Evolutionary conservation across 1,284 basidiomycete species (phyloP).

Genomic region (Cutaneotrichosporon sp.): DNA sequence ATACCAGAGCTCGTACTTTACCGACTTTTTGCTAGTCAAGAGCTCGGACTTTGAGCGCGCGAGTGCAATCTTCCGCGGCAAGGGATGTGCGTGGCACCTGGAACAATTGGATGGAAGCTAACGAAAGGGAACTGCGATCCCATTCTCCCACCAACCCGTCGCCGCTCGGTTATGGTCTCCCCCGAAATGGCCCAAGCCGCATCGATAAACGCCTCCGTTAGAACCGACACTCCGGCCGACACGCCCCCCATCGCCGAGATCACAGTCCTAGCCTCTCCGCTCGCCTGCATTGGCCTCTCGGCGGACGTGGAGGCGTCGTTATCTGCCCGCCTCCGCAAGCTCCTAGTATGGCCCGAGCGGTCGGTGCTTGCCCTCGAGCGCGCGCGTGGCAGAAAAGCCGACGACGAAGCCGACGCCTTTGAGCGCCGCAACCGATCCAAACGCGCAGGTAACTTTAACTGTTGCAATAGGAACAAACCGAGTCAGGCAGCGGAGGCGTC

Average conservation of each 20-base stretch:
- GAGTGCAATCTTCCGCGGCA: conserved; percentile 34
- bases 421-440: conserved; percentile 3
- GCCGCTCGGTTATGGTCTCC: conserved; percentile 30
- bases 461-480: not conserved
- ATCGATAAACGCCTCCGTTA: not conserved
- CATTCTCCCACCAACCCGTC: conserved; percentile 21
- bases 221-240: not conserved
- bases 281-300: conserved; percentile 43
- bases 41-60: conserved; percentile 39
- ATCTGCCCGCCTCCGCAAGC: conserved; percentile 33
- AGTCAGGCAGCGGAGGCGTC: not conserved
- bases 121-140: conserved; percentile 37
- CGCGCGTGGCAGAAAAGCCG: conserved; percentile 2
- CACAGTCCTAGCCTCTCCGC: conserved; percentile 37
- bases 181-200: not conserved
- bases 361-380: conserved; percentile 15
- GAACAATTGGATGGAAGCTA: conserved; percentile 2
- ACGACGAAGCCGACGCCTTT: conserved; percentile 2
- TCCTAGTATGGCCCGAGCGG: conserved; percentile 44
- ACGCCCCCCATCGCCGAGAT: conserved; percentile 34
- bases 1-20: conserved; percentile 80
- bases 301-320: conserved; percentile 27
- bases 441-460: not conserved
- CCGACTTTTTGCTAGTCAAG: conserved; percentile 72
- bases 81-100: conserved; percentile 43